A percentile compares a stretch with the other conserved stretches of the same genome.
Evolutionary conservation across 192 early-diverging fungal genomes (phyloP).

Genomic region (Allomyces javanicus): DNA sequence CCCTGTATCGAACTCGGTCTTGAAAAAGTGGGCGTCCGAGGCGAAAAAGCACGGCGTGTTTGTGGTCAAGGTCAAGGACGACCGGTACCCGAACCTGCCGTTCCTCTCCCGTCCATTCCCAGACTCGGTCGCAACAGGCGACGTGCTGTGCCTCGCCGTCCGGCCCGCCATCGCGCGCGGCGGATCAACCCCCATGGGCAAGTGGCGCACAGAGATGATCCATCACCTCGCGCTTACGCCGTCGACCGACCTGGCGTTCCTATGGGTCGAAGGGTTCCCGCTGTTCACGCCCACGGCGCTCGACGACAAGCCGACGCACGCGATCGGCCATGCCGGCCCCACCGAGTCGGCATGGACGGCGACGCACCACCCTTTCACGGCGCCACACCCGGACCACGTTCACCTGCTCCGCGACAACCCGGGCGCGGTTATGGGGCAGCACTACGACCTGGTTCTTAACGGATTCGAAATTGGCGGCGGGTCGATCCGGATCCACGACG

Average conservation of each 20-base stretch:
- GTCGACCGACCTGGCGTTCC: constrained; percentile 26
- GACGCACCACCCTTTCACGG: constrained; percentile 87
- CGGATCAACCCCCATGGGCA: background rate
- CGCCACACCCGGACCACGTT: constrained; percentile 50
- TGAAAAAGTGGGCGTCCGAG: too few species aligned
- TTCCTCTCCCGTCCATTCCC: too few species aligned
- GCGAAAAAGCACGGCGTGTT: too few species aligned
- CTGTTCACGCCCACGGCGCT: constrained; percentile 44
- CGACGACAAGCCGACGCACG: constrained; percentile 5
- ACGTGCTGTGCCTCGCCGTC: too few species aligned
- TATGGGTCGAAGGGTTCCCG: constrained; percentile 81
- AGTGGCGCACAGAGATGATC: background rate
- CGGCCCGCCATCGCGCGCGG: background rate
- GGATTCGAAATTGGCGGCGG: constrained; percentile 83
- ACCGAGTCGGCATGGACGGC: constrained; percentile 19
- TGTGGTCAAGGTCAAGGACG: too few species aligned
- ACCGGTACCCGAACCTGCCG: too few species aligned
- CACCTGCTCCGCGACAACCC: constrained; percentile 18
- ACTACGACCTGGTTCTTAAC: constrained; percentile 80
- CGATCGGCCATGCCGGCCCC: background rate
- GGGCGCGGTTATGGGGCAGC: constrained; percentile 40
- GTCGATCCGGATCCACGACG: constrained; percentile 68
- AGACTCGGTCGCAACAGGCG: too few species aligned
- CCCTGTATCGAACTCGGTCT: too few species aligned
- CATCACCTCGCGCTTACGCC: constrained; percentile 12